Percentiles rank a stretch among this genome's conserved stretches.
Evolutionary conservation across 2,329 filamentous ascomycete species (phyloP).

Genomic region (Aspergillus chevalieri): DNA sequence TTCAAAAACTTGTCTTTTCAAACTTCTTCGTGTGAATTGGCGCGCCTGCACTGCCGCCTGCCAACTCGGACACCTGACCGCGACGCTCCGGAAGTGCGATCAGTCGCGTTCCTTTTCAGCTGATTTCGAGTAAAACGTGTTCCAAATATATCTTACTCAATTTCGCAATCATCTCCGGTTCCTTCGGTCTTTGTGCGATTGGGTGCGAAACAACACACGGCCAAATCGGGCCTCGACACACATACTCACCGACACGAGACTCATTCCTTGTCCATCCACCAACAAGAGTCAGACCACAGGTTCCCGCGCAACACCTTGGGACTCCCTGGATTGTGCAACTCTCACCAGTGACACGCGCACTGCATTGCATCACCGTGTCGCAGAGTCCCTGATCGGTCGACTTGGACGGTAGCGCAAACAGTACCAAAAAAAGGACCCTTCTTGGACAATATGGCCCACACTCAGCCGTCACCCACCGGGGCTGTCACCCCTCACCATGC

Average conservation of each 20-base stretch:
- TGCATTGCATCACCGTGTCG: slow-evolving; percentile 30
- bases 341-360: slow-evolving; percentile 11
- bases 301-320: neutral
- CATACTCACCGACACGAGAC: neutral
- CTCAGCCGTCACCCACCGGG: slow-evolving; percentile 74
- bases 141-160: no score
- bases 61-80: no score
- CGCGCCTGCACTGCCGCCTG: neutral
- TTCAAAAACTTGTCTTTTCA: neutral
- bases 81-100: no score
- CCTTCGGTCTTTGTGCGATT: no score
- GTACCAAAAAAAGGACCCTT: neutral
- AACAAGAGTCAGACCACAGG: neutral
- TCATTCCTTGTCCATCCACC: neutral
- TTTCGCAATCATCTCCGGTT: no score
- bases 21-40: neutral
- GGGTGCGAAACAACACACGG: no score
- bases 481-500: slow-evolving; percentile 60
- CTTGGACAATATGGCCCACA: slow-evolving; percentile 57
- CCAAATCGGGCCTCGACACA: no score
- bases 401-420: slow-evolving; percentile 8
- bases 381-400: slow-evolving; percentile 7
- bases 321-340: slow-evolving; percentile 11
- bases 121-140: no score
- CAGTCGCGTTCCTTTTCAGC: no score